Evolutionary conservation across 2,329 filamentous ascomycete species (phyloP).

Genomic region (Aureobasidium sp.): DNA sequence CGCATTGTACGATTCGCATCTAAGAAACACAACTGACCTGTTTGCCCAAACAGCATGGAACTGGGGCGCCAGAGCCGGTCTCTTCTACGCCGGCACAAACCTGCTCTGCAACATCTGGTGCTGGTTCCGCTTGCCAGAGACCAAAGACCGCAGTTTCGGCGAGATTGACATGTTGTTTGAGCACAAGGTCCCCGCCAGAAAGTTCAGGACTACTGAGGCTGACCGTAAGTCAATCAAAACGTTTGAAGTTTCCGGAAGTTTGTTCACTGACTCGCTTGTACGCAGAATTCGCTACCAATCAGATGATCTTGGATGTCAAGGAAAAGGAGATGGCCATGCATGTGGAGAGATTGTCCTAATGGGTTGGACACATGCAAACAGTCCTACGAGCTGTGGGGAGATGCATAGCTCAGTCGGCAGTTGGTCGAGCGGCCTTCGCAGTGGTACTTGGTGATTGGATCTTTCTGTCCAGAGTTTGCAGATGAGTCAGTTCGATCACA

Average conservation of each 20-base stretch:
- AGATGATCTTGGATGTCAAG: not conserved
- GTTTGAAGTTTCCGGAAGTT: not conserved
- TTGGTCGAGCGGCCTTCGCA: no score
- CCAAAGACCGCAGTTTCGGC: slow-evolving; percentile 35
- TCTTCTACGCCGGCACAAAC: slow-evolving; percentile 35
- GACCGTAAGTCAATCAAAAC: not conserved
- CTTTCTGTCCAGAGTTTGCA: no score
- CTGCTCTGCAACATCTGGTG: slow-evolving; percentile 31
- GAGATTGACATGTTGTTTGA: slow-evolving; percentile 39
- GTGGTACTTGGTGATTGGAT: no score
- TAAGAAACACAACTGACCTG: not conserved
- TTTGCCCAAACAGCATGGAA: slow-evolving; percentile 31
- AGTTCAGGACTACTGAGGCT: slow-evolving; percentile 22
- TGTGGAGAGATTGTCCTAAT: not conserved
- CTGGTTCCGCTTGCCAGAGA: slow-evolving; percentile 35
- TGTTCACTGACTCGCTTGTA: not conserved
- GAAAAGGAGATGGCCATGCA: not conserved
- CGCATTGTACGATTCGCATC: no score
- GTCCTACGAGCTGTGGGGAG: not conserved
- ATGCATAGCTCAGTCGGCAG: not conserved
- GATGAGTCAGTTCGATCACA: no score
- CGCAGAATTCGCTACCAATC: not conserved
- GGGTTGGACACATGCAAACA: not conserved
- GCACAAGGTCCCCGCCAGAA: slow-evolving; percentile 28
- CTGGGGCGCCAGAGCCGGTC: slow-evolving; percentile 36